These are phyloP conservation scores for Biscutella laevigata DNA, from an alignment of 441 rosid genomes.

Conservation along the genomic window DNA sequence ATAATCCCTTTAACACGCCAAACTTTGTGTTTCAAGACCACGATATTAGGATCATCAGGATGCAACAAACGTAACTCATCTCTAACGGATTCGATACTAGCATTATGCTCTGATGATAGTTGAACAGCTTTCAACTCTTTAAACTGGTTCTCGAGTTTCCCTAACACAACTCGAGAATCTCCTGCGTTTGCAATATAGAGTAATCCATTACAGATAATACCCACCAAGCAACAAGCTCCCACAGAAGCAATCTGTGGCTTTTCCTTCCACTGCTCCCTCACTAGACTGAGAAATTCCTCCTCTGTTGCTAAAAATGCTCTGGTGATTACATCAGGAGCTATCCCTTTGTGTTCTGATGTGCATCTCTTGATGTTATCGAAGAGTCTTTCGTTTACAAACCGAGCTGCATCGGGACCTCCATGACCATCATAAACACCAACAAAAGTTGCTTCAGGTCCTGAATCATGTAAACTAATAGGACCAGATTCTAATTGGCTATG, in stretches of 20 bases:
- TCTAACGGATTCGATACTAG: constrained; percentile 70
- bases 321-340: constrained; percentile 71
- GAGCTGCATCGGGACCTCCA: constrained; percentile 89
- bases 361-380: constrained; percentile 54
- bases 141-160: constrained; percentile 34
- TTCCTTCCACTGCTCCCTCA: constrained; percentile 48
- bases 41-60: constrained; percentile 86
- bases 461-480: constrained; percentile 52
- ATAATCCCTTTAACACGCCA: constrained; percentile 96
- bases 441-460: constrained; percentile 82
- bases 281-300: constrained; percentile 72
- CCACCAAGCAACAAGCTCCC: constrained; percentile 87
- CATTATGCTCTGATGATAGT: constrained; percentile 76
- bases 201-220: constrained; percentile 59
- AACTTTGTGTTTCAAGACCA: constrained; percentile 76
- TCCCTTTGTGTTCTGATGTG: constrained; percentile 48
- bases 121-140: constrained; percentile 72
- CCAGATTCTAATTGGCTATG: constrained; percentile 90
- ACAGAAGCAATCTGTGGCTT: constrained; percentile 86
- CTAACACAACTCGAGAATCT: constrained; percentile 82
- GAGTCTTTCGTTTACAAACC: constrained; percentile 59
- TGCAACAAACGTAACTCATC: constrained; percentile 67
- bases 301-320: constrained; percentile 76
- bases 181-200: constrained; percentile 81
- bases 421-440: constrained; percentile 97